Evolutionary conservation across 2,329 filamentous ascomycete species (phyloP).

Genomic region (Grosmannia penicillata): DNA sequence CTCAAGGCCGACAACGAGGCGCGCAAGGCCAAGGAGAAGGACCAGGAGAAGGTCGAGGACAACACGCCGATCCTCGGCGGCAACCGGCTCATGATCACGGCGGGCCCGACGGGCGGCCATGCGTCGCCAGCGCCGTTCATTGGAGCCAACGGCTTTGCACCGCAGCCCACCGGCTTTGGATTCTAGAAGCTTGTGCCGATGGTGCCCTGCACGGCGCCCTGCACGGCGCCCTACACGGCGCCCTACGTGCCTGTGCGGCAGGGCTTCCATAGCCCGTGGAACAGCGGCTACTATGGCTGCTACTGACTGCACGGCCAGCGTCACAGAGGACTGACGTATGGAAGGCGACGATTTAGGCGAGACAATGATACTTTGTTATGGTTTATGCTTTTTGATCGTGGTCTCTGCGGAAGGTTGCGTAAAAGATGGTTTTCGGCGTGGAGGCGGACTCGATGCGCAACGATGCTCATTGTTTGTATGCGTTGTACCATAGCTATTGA

Average conservation of each 20-base stretch:
- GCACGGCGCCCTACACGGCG: no score
- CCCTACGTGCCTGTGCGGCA: not conserved
- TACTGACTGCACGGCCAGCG: no score
- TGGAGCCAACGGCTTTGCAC: conserved; percentile 76
- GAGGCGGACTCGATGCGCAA: not conserved
- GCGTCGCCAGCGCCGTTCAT: conserved; percentile 54
- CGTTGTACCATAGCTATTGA: conserved; percentile 8
- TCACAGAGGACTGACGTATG: no score
- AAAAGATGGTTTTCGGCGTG: no score
- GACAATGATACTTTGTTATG: no score
- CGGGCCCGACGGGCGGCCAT: conserved; percentile 51
- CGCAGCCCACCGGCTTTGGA: conserved; percentile 72
- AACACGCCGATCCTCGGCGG: conserved; percentile 85
- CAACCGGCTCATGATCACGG: conserved; percentile 86
- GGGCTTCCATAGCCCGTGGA: not conserved
- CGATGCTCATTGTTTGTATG: no score
- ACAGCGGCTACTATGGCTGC: not conserved
- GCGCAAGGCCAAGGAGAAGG: conserved; percentile 23
- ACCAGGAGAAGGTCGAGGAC: conserved; percentile 66
- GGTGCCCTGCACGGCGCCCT: conserved; percentile 1
- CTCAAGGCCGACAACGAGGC: conserved; percentile 89
- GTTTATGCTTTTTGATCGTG: no score
- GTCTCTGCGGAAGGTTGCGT: no score
- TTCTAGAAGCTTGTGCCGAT: conserved; percentile 28
- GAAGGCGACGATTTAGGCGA: no score